Base-by-base conservation (phyloP, 352 stramenopile species). In the Globisporangium abappressorium region DNA sequence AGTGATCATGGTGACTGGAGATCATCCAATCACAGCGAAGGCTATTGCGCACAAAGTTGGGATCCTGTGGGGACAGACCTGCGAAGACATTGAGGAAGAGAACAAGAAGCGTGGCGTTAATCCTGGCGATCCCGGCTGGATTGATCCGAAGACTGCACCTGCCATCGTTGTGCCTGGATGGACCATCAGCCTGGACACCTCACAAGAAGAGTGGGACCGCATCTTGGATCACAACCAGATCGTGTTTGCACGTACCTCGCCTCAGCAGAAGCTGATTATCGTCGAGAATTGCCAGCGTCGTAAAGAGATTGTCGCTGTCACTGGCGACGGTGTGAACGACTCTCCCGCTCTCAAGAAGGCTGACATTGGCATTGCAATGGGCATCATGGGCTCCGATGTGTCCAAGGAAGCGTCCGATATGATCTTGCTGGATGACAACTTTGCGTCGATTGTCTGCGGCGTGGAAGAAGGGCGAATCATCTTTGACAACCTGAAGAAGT, bases 351-450 rank as follows among this genome's bases (percentile, higher is more conserved):
- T 99, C 7, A 98, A 98, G 73, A 92, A 97, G 73, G 97, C 97
- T 6, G 95, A 99, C 70, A 98, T 99, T 80, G 97, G 97, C 78
- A 97, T 99, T 69, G 97, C 97, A 3, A 99, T 99, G 97, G 97
- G 97, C 67, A 98, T 98, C 67, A 97, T 95, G 79, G 97, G 97
- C 66, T 98, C 96, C 33, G 95, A 97, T 63, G 97, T 99, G 6
- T 96, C 96, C 41, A 98, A 98, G 69, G 85, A 98, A 70, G 93
- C 93, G 22, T 93, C 96, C n/a, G 92, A 99, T 63, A 97, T 99
- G 91, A 97, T 99, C 71, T 70, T 99, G 12, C 75, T 98, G 28
- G 90, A 99, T 79, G 96, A 99, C 76, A 99, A 99, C 79, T 99
- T 99, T 74, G 92, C 93, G 1, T 98, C 94, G 2, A 99, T 99